Percentiles rank a stretch among this genome's conserved stretches.
Evolutionary conservation across 163 green algal genomes (phyloP).

Genomic region (Scenedesmus sp.): DNA sequence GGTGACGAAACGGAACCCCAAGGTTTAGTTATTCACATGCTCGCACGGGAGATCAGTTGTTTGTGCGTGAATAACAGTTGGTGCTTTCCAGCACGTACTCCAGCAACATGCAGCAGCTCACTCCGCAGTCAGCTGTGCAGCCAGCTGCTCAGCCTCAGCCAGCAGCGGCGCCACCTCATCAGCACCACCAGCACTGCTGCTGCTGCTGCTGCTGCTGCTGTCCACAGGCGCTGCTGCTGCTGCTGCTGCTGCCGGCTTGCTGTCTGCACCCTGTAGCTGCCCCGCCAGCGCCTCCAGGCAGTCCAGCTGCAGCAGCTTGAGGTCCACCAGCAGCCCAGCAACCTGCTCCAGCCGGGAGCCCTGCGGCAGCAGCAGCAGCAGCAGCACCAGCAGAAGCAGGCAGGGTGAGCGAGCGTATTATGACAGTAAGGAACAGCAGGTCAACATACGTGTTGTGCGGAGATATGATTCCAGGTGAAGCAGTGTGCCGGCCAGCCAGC

Average conservation of each 20-base stretch:
- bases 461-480: too few species aligned
- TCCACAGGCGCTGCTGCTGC: not conserved
- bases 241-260: not conserved
- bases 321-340: conserved; percentile 46
- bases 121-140: conserved; percentile 35
- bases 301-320: conserved; percentile 52
- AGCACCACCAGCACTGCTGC: not conserved
- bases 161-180: conserved; percentile 40
- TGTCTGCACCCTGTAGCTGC: not conserved
- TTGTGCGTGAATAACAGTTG: not conserved
- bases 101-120: not conserved
- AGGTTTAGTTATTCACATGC: too few species aligned
- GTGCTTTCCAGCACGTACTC: not conserved
- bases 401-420: too few species aligned
- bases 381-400: not conserved
- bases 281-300: conserved; percentile 42
- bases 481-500: too few species aligned
- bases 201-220: not conserved
- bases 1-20: too few species aligned
- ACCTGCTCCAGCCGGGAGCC: conserved; percentile 7
- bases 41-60: not conserved
- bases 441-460: too few species aligned
- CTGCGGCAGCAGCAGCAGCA: conserved; percentile 19
- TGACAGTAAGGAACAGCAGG: too few species aligned
- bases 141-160: conserved; percentile 48